These are phyloP conservation scores for Escallonia herrerae DNA, from an alignment of 129 eudicot genomes.

Conservation along the genomic window DNA sequence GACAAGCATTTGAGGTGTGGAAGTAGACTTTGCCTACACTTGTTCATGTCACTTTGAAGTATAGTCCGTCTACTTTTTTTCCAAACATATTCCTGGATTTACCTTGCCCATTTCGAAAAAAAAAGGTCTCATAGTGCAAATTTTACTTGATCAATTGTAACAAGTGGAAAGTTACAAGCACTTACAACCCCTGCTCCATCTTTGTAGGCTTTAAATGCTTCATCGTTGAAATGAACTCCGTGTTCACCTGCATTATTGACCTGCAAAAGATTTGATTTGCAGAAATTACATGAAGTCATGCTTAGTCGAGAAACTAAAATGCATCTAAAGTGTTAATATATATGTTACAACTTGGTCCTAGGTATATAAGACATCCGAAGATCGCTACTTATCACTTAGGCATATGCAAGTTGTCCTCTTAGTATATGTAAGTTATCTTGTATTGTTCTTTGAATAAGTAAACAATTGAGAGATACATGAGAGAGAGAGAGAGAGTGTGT, in stretches of 20 bases:
- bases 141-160: background rate
- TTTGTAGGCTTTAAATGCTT: slow-evolving; percentile 29
- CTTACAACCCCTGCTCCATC: slow-evolving; percentile 39
- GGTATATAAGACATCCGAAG: too few relatives aligned
- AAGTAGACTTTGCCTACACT: background rate
- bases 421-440: too few relatives aligned
- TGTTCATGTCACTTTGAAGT: background rate
- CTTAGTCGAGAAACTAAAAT: background rate
- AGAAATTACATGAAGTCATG: too few relatives aligned
- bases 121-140: background rate
- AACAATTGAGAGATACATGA: background rate
- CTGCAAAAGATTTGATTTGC: background rate
- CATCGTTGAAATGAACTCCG: slow-evolving; percentile 16
- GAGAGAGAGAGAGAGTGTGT: background rate
- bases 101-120: background rate
- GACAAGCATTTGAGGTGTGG: background rate
- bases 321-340: background rate
- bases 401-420: too few relatives aligned
- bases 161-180: background rate
- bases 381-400: too few relatives aligned
- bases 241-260: slow-evolving; percentile 18
- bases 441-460: background rate
- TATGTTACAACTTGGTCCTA: too few relatives aligned
- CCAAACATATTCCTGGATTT: background rate
- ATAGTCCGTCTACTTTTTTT: background rate